Evolutionary conservation across 176 grass and related monocot genomes (phyloP).

Genomic region (Rhipidocladum racemiflorum): DNA sequence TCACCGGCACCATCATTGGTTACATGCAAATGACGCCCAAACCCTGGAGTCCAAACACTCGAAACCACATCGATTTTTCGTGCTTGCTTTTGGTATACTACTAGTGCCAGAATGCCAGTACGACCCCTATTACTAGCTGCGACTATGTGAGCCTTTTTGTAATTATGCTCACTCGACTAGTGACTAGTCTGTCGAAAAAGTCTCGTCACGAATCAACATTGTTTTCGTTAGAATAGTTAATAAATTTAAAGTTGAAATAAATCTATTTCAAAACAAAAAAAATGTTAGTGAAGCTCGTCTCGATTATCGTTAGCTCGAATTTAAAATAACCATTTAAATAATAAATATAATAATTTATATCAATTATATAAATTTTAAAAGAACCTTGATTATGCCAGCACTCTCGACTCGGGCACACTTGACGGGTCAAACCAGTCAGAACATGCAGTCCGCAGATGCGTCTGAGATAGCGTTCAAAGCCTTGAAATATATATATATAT

Average conservation of each 20-base stretch:
- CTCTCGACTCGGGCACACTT: neutral
- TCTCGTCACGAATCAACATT: no score
- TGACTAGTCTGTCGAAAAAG: no score
- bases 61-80: neutral
- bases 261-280: no score
- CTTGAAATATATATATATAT: neutral
- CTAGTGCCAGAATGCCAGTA: neutral
- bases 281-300: no score
- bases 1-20: constrained; percentile 26
- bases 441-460: constrained; percentile 11
- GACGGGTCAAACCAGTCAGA: neutral
- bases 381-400: no score
- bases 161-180: neutral
- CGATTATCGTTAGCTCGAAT: no score
- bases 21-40: constrained; percentile 10
- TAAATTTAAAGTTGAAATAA: no score
- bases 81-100: constrained; percentile 4
- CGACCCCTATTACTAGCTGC: neutral
- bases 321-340: no score
- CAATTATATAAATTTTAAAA: no score
- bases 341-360: no score
- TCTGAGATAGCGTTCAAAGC: constrained; percentile 52
- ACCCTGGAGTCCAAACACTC: constrained; percentile 27
- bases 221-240: no score
- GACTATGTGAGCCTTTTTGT: neutral